Evolutionary conservation across 208 protist species (phyloP).

Genomic region (Acanthamoeba royreba): DNA sequence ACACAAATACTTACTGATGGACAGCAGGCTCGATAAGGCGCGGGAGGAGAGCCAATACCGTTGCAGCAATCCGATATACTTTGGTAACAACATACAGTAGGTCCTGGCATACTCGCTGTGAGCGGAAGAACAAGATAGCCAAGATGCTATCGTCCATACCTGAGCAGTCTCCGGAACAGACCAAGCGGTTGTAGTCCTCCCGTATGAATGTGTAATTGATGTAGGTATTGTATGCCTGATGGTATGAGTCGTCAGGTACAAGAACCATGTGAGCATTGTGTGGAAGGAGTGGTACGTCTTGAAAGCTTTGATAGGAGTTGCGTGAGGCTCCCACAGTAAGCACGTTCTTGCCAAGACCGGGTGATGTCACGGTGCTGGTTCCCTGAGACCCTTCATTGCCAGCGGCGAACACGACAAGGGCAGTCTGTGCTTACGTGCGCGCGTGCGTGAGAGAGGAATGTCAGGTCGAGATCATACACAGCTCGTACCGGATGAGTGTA

Average conservation of each 20-base stretch:
- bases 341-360: slow-evolving; percentile 2
- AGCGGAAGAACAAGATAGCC: not conserved
- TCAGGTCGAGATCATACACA: not conserved
- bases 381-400: not conserved
- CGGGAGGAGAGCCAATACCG: not conserved
- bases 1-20: not conserved
- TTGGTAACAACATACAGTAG: not conserved
- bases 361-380: not conserved
- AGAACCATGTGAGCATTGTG: not conserved
- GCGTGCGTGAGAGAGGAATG: not conserved
- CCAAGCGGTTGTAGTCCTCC: not conserved
- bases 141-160: not conserved
- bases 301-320: not conserved
- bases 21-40: not conserved
- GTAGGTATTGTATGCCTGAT: slow-evolving; percentile 1
- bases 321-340: not conserved
- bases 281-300: not conserved
- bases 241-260: too few relatives aligned
- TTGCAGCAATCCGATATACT: not conserved
- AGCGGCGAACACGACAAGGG: not conserved
- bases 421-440: not conserved
- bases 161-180: not conserved
- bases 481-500: not conserved
- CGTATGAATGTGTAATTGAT: not conserved
- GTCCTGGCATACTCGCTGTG: not conserved